These are phyloP conservation scores for Auriculariales sp. DNA, from an alignment of 768 basidiomycete genomes.

Conservation along the genomic window DNA sequence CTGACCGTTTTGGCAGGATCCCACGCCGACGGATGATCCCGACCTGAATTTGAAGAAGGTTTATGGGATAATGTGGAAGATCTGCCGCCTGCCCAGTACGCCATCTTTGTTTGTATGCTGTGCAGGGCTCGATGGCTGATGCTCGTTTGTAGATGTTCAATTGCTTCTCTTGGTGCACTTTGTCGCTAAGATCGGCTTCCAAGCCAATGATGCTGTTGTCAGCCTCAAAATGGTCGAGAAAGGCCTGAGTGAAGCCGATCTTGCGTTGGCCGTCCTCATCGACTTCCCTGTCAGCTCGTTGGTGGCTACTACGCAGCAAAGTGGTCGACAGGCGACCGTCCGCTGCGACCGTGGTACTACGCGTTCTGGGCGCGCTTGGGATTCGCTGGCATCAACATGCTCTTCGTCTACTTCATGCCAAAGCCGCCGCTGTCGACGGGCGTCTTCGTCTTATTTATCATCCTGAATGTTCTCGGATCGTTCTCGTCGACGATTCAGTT, in stretches of 20 bases:
- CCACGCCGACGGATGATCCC: conserved; percentile 52
- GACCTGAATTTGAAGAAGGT: conserved; percentile 86
- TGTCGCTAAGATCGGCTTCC: conserved; percentile 88
- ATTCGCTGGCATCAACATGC: conserved; percentile 56
- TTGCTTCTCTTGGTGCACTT: conserved; percentile 74
- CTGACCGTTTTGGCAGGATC: conserved; percentile 37
- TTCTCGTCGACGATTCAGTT: conserved; percentile 97
- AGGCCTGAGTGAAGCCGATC: conserved; percentile 86
- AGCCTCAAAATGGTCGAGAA: conserved; percentile 93
- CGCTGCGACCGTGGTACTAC: conserved; percentile 75
- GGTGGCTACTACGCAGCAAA: conserved; percentile 90
- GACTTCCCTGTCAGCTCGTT: conserved; percentile 93
- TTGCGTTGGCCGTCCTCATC: conserved; percentile 87
- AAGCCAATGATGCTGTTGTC: conserved; percentile 84
- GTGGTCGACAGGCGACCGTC: conserved; percentile 72
- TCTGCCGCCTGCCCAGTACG: conserved; percentile 81
- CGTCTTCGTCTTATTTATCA: conserved; percentile 71
- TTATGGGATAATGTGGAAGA: conserved; percentile 89
- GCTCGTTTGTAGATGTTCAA: conserved; percentile 61
- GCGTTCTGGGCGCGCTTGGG: conserved; percentile 81
- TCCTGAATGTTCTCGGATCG: conserved; percentile 69
- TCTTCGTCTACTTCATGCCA: conserved; percentile 80
- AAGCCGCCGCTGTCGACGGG: conserved; percentile 49
- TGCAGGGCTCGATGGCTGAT: neutral
- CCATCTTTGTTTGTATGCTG: too few species aligned